Conservation (phyloP, 768 basidiomycete species). For the Collybiopsis luxurians region DNA sequence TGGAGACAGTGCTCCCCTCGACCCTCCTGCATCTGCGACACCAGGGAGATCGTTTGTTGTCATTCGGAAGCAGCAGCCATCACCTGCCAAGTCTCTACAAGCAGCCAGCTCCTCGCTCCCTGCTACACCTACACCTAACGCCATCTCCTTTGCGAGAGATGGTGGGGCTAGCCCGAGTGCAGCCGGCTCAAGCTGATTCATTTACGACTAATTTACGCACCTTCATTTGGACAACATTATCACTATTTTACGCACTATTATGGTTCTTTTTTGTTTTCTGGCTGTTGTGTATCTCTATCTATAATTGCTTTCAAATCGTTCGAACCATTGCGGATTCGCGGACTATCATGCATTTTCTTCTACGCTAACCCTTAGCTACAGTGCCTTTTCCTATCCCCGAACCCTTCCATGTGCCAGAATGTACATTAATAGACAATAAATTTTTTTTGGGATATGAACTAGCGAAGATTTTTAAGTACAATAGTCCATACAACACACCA, state of each 20-base stretch:
- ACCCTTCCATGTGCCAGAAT: background rate
- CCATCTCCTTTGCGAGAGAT: constrained; percentile 1
- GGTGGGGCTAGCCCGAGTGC: background rate
- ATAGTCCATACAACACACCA: too few species aligned
- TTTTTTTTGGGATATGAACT: too few species aligned
- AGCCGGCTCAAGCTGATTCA: background rate
- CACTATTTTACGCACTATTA: background rate
- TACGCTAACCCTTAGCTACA: background rate
- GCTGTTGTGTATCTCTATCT: background rate
- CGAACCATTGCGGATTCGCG: background rate
- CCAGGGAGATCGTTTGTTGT: constrained; percentile 66
- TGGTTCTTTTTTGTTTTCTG: background rate
- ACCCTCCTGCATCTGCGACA: constrained; percentile 24
- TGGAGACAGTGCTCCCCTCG: constrained; percentile 13
- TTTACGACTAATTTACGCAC: background rate
- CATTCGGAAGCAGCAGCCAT: constrained; percentile 55
- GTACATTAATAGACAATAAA: constrained; percentile 2
- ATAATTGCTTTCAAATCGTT: background rate
- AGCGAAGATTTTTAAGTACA: background rate
- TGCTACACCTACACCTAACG: background rate
- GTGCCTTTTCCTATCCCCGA: background rate
- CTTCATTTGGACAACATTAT: background rate
- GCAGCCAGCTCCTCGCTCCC: constrained; percentile 10
- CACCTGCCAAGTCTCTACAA: constrained; percentile 31
- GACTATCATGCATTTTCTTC: background rate